Base-by-base conservation (phyloP, 495 filamentous ascomycete genomes). In the Parathielavia appendiculata region DNA sequence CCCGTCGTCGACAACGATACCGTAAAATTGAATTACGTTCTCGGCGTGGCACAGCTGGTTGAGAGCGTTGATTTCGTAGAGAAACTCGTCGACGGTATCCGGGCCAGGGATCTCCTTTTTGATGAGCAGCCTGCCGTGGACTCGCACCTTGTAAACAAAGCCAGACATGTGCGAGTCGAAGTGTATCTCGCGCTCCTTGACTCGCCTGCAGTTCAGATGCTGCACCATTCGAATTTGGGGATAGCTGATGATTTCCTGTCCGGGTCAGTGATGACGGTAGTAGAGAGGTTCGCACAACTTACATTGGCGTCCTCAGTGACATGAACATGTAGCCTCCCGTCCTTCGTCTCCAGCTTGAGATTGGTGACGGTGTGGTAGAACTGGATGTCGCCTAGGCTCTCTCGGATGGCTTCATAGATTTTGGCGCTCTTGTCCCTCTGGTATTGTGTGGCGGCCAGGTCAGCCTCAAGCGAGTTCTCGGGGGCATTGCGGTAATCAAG, bases 61-160 rank as follows among this genome's bases (percentile, higher is more conserved):
- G 19, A 98, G 82, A 12, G 95, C 93, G 72, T 97, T 97, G 64
- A 97, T 89, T 70, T 98, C 93, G 73, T 98, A 98, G 13, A 97
- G 78, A 66, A 98, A 98, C 67, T 98, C 93, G 60, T 98, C 93
- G 30, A 97, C 86, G 0, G 88, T 93, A 69, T 98, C 92, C 0
- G 93, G 95, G 1, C 95, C 91, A 2, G 93, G 93, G 49, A 98
- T 97, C 70, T 98, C 93, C 66, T 98, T 98, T 72, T 98, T 98
- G 73, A 98, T 96, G 68, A 86, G 89, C 16, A 82, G 75, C 47
- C 81, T 74, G 39, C 82, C 86, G 56, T 79, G 72, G 30, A 90
- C 80, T 10, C 73, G 78, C 45, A 98, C 91, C 73, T 92, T 96
- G 79, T 98, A 98, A 35, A 98, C 93, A 69, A 97, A 98, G 0